Conservation (phyloP, 2,329 filamentous ascomycete species). For the Claviceps sp. region DNA sequence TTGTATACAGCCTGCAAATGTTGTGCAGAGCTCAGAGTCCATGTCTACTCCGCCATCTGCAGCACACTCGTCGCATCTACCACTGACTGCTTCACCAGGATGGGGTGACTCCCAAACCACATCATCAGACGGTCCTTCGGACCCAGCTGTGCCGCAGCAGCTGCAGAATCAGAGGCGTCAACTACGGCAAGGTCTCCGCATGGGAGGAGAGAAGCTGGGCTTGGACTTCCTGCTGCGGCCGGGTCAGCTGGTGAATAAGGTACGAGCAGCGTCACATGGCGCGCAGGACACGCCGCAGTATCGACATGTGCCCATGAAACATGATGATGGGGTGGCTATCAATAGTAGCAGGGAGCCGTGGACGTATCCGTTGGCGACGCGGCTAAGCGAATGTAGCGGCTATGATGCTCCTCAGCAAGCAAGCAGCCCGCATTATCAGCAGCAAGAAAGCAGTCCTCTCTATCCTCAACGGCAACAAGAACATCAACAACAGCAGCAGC, state of each 20-base stretch:
- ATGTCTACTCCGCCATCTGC: not conserved
- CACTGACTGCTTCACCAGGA: not conserved
- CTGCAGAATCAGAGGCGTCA: conserved; percentile 36
- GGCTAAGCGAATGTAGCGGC: not conserved
- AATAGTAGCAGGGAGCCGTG: conserved; percentile 3
- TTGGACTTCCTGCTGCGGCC: conserved; percentile 55
- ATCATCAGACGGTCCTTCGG: not conserved
- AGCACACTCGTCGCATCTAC: not conserved
- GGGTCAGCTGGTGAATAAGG: conserved; percentile 30
- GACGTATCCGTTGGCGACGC: not conserved
- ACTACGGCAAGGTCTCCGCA: conserved; percentile 41
- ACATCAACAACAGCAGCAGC: too few species aligned
- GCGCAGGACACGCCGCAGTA: conserved; percentile 31
- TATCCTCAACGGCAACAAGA: too few species aligned
- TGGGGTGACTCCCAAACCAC: not conserved
- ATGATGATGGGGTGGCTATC: conserved; percentile 32
- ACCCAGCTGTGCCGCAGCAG: conserved; percentile 13
- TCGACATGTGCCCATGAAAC: conserved; percentile 35
- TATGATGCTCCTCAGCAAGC: not conserved
- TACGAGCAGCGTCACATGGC: conserved; percentile 35
- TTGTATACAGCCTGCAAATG: not conserved
- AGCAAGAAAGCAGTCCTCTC: not conserved
- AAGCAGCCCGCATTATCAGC: not conserved
- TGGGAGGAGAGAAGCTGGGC: conserved; percentile 53
- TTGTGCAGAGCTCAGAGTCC: not conserved